Conservation (phyloP, 371 early-diverging fungal genomes). For the Mucor indicus region DNA sequence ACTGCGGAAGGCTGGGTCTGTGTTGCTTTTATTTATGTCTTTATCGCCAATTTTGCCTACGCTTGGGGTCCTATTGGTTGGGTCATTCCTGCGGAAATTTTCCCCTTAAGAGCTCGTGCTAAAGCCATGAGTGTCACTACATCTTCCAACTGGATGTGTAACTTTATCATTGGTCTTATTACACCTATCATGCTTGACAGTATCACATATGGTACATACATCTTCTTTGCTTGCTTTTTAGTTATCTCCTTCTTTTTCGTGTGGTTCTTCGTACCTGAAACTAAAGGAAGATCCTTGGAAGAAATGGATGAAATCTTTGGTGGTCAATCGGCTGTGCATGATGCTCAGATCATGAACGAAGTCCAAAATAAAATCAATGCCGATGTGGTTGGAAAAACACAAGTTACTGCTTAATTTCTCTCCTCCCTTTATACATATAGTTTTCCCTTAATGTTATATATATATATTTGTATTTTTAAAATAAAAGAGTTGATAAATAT, state of each 20-base stretch:
- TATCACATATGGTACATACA: constrained; percentile 59
- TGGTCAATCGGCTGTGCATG: constrained; percentile 23
- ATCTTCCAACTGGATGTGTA: constrained; percentile 88
- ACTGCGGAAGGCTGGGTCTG: constrained; percentile 36
- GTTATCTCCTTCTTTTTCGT: constrained; percentile 31
- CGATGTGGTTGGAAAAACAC: not conserved
- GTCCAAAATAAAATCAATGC: constrained; percentile 15
- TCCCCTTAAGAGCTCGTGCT: constrained; percentile 69
- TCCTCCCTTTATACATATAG: not conserved
- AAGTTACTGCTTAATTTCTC: constrained; percentile 2
- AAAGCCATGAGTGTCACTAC: constrained; percentile 85
- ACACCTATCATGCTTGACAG: constrained; percentile 58
- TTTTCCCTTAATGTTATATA: not conserved
- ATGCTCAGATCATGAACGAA: constrained; percentile 22
- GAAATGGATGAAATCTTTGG: constrained; percentile 55
- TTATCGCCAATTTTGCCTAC: constrained; percentile 70
- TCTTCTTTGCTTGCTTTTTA: constrained; percentile 54
- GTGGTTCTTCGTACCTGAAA: constrained; percentile 43
- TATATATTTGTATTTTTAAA: not conserved
- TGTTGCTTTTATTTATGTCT: constrained; percentile 57
- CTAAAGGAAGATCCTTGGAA: constrained; percentile 47
- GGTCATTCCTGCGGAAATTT: constrained; percentile 89
- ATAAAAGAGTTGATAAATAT: too few relatives aligned
- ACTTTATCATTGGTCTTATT: constrained; percentile 65
- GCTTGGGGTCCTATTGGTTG: constrained; percentile 71